A percentile compares a stretch with the other conserved stretches of the same genome.
Evolutionary conservation across 2,329 filamentous ascomycete species (phyloP).

Genomic region (Diaporthe sp.): DNA sequence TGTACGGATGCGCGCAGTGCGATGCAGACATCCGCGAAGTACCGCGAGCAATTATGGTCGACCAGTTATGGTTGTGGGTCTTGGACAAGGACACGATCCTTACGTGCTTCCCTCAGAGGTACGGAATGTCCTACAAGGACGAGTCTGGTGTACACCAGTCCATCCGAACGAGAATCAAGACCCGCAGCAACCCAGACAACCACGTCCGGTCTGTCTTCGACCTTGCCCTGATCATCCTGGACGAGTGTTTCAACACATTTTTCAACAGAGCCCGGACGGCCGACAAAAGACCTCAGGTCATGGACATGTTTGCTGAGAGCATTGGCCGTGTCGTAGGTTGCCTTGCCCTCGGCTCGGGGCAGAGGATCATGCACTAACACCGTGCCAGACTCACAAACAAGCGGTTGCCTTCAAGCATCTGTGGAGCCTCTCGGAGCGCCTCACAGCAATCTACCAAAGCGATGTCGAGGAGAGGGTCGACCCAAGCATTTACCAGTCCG

Average conservation of each 20-base stretch:
- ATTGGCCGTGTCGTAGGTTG: conserved; percentile 44
- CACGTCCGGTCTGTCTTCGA: conserved; percentile 52
- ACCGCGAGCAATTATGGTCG: conserved; percentile 43
- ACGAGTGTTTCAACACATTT: conserved; percentile 52
- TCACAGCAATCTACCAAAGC: conserved; percentile 38
- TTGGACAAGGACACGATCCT: conserved; percentile 44
- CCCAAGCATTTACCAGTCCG: conserved; percentile 6
- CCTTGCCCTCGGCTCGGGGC: background rate
- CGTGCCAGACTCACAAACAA: conserved; percentile 48
- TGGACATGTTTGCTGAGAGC: conserved; percentile 52
- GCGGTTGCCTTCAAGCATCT: conserved; percentile 49
- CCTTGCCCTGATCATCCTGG: conserved; percentile 53
- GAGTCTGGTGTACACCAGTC: conserved; percentile 52
- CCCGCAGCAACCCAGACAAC: conserved; percentile 36
- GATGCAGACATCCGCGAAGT: conserved; percentile 41
- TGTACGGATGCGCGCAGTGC: conserved; percentile 39
- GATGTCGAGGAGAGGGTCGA: conserved; percentile 38
- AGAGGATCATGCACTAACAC: background rate
- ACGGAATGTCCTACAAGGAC: conserved; percentile 53
- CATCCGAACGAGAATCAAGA: conserved; percentile 47
- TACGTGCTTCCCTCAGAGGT: conserved; percentile 49
- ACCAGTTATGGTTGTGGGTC: conserved; percentile 46
- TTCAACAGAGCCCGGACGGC: conserved; percentile 50
- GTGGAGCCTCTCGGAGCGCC: conserved; percentile 46
- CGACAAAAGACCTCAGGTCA: conserved; percentile 47